Conservation (phyloP, 352 stramenopile genomes). For the Phytophthora pistaciae region DNA sequence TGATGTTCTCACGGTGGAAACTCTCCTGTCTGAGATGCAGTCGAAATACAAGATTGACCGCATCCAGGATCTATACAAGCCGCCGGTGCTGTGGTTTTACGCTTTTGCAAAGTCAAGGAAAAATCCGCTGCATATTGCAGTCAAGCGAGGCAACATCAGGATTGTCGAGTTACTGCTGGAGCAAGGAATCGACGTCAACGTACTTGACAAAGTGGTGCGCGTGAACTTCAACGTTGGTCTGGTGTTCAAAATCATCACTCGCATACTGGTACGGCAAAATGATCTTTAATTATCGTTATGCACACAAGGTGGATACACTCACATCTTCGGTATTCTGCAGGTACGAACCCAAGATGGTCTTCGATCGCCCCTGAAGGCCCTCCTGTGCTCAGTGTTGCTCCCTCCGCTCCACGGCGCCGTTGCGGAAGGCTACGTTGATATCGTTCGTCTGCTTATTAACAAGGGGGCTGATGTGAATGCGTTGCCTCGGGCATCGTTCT, state of each 20-base stretch:
- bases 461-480: constrained; percentile 65
- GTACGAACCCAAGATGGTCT: constrained; percentile 71
- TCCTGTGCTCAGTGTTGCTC: constrained; percentile 73
- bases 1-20: constrained; percentile 53
- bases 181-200: constrained; percentile 70
- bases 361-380: constrained; percentile 51
- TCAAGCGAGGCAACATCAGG: constrained; percentile 57
- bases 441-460: constrained; percentile 71
- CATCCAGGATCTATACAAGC: constrained; percentile 52
- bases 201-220: constrained; percentile 78
- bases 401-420: constrained; percentile 78
- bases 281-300: neutral
- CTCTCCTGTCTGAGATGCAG: constrained; percentile 45
- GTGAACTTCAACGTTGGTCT: constrained; percentile 84
- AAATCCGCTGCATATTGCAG: constrained; percentile 82
- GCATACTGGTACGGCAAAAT: constrained; percentile 51
- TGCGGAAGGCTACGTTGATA: constrained; percentile 65
- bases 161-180: constrained; percentile 70
- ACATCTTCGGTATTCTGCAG: constrained; percentile 16
- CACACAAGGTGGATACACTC: neutral
- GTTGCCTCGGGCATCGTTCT: constrained; percentile 73
- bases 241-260: constrained; percentile 76
- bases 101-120: constrained; percentile 74
- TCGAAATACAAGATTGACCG: constrained; percentile 44
- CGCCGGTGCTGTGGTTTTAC: constrained; percentile 68